Evolutionary conservation across 495 filamentous ascomycete genomes (phyloP).

Genomic region (Penicillium manginii): DNA sequence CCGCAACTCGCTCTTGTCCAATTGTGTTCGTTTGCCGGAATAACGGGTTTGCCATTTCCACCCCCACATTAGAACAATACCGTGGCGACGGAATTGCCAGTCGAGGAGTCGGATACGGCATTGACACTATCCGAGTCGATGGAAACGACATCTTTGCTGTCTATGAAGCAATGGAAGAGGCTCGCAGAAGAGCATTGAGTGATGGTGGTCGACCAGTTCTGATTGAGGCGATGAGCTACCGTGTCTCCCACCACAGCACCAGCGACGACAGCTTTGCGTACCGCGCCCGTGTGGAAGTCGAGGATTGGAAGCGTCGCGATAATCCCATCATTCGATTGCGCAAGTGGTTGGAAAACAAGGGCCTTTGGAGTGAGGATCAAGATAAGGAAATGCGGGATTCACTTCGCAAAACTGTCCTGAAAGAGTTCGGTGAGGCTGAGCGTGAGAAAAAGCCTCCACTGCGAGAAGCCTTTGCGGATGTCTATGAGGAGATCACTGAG

Average conservation of each 20-base stretch:
- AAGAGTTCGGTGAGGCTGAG: slow-evolving; percentile 86
- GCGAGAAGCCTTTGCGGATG: slow-evolving; percentile 77
- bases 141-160: slow-evolving; percentile 98
- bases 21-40: slow-evolving; percentile 96
- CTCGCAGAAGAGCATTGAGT: slow-evolving; percentile 74
- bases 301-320: slow-evolving; percentile 96
- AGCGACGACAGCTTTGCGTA: slow-evolving; percentile 98
- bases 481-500: slow-evolving; percentile 86
- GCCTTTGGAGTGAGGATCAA: slow-evolving; percentile 80
- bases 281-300: slow-evolving; percentile 89
- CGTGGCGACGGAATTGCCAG: slow-evolving; percentile 96
- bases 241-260: slow-evolving; percentile 95
- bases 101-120: slow-evolving; percentile 93
- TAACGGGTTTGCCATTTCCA: slow-evolving; percentile 96
- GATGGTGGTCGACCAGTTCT: slow-evolving; percentile 81
- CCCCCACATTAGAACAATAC: slow-evolving; percentile 94
- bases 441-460: slow-evolving; percentile 86
- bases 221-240: slow-evolving; percentile 97
- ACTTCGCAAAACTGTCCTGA: slow-evolving; percentile 73
- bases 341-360: slow-evolving; percentile 86
- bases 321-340: slow-evolving; percentile 90
- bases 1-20: slow-evolving; percentile 88
- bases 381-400: slow-evolving; percentile 73
- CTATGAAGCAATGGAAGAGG: slow-evolving; percentile 77
- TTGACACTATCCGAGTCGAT: slow-evolving; percentile 94